phyloP scores from a whole-genome alignment of 1,284 basidiomycete genomes.

The Phaffia rhodozyma region DNA sequence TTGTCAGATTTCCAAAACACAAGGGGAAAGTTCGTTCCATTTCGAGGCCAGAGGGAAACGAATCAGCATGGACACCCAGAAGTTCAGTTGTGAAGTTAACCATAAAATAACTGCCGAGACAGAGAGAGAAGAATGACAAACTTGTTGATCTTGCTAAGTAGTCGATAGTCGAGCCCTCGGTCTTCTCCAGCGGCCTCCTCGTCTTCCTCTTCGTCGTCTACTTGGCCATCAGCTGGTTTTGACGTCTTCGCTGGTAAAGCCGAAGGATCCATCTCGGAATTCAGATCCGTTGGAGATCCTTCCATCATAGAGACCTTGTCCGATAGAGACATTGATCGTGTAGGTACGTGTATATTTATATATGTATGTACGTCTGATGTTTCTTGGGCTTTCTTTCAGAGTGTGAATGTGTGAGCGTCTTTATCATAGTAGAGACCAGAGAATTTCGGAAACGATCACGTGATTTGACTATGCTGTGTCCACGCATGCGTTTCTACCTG shows the following conservation, averaged over 20 bases:
- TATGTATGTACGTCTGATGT: too few species aligned
- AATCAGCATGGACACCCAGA: neutral
- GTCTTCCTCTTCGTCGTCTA: conserved; percentile 3
- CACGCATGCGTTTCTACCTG: too few species aligned
- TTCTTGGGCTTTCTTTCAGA: too few species aligned
- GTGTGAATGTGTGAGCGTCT: too few species aligned
- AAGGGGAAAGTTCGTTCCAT: neutral
- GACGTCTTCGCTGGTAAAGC: neutral
- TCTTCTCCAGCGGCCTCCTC: conserved; percentile 14
- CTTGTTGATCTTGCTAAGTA: neutral
- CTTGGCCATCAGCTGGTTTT: neutral
- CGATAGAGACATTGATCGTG: too few species aligned
- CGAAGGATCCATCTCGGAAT: too few species aligned
- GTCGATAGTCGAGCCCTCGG: conserved; percentile 9
- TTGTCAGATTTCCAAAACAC: neutral
- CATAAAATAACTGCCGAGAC: neutral
- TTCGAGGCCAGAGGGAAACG: neutral
- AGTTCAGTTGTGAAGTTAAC: neutral
- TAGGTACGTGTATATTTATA: too few species aligned
- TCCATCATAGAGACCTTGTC: too few species aligned
- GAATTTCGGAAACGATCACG: too few species aligned
- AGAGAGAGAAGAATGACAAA: neutral
- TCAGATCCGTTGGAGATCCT: too few species aligned
- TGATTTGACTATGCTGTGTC: too few species aligned
- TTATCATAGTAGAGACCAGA: too few species aligned